Evolutionary conservation across 805 yeast species (phyloP), one percentile per base, ranked within the genome.

Genomic region (Ogataea populi-albae): DNA sequence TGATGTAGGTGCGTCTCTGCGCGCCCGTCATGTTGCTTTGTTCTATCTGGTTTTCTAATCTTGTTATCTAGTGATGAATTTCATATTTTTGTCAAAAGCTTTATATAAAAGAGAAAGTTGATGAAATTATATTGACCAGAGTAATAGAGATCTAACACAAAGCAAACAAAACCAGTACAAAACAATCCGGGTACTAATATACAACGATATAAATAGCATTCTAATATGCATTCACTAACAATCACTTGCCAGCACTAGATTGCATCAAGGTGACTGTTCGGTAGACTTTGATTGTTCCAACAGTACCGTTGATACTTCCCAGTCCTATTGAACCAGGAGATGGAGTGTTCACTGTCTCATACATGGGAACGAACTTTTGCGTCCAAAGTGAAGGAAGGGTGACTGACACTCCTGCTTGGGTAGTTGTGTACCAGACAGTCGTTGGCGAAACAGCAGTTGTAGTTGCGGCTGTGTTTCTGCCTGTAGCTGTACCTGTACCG

Each of bases 291-390:
- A 74, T 51, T 0, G 64, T 61, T 3, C 97, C 98, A 9, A 86
- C 73, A 0, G 69, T 59, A 5, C 95, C 96, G 1, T 69, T 49
- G 12, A 79, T 53, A 3, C 83, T 62, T 1, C 96, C 97, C 34
- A 91, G 54, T 0, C 97, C 97, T 34, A 88, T 69, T 3, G 75
- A 54, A 3, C 96, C 98, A 0, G 75, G 49, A 7, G 73, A 55
- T 7, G 78, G 78, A 0, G 65, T 33, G 0, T 68, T 66, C 2
- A 77, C 61, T 1, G 72, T 49, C 1, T 65, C 40, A 44, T 68
- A 78, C 40, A 66, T 59, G 9, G 68, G 38, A 8, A 61, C 26
- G 45, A 80, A 81, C 9, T 53, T 38, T 51, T 83, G 91, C 6
- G 71, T 54, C 56, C 63, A 83, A 3, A 68, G 47, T 0, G 78